Evolutionary conservation across 2,329 filamentous ascomycete genomes (phyloP), one percentile per base, ranked within the genome.

Genomic region (Calycina marina): DNA sequence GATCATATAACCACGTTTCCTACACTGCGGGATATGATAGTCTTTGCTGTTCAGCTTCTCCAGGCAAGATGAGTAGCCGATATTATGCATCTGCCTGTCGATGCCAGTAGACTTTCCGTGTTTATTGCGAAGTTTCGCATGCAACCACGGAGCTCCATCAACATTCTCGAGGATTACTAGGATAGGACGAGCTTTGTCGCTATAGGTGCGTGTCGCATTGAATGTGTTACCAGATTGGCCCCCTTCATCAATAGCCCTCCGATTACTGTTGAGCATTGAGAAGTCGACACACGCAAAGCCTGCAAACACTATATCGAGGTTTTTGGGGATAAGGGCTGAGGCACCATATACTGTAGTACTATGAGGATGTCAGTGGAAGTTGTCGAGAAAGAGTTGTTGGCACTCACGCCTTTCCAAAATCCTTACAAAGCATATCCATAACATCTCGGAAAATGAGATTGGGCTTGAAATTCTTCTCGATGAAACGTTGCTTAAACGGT

Each of bases 241-340:
- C 10, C 63, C 56, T 5, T 67, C 59, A 1, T 62, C 54, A 0
- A 75, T 50, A 0, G 53, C 52, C 36, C 71, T 72, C 11, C 57
- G 57, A 4, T 59, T 51, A 30, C 58, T 67, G 49, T 85, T 88
- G 18, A 85, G 52, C 0, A 41, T 47, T 0, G 80, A 86, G 41
- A 78, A 81, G 44, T 86, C 80, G 2, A 82, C 77, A 42, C 81
- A 90, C 0, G 77, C 75, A 25, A 77, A 81, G 0, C 81, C 81
- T 5, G 76, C 76, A 27, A 86, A 58, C 2, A 88, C 56, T 0
- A 88, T 49, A 40, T 86, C 75, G 2, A 72, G 53, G 8, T 65
- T 47, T 0, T 51, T 52, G 0, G 77, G 77, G 1, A 84, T 67
- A 1, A 52, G 32, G 4, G 60, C 60, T 30, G 63, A 55, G 5